These are phyloP conservation scores for Epichloe gansuensis DNA, from an alignment of 2,329 filamentous ascomycete species.

Conservation along the genomic window DNA sequence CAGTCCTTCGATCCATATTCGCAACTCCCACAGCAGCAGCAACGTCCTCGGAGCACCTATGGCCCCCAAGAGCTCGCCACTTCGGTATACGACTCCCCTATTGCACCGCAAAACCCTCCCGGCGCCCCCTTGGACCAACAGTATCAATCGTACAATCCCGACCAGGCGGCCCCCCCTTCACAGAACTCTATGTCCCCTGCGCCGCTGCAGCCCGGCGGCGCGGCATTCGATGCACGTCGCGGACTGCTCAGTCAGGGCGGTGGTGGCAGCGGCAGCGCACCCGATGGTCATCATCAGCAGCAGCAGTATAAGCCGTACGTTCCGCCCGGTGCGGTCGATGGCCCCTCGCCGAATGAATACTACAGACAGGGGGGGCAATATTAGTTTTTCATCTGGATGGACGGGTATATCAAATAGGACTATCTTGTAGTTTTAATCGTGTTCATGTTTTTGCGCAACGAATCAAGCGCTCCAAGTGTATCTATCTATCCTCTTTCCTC, in stretches of 20 bases:
- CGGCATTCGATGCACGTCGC: constrained; percentile 36
- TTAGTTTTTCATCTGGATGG: neutral
- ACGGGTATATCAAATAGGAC: too few species aligned
- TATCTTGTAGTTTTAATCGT: too few species aligned
- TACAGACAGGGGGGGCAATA: constrained; percentile 30
- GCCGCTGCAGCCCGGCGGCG: constrained; percentile 31
- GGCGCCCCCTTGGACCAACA: constrained; percentile 18
- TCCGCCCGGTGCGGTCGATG: constrained; percentile 34
- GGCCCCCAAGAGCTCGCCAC: constrained; percentile 68
- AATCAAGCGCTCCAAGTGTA: too few species aligned
- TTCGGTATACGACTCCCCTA: constrained; percentile 63
- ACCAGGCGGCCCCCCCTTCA: constrained; percentile 21
- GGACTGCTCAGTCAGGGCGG: constrained; percentile 33
- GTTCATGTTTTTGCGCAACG: too few species aligned
- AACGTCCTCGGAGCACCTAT: constrained; percentile 54
- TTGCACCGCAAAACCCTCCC: constrained; percentile 37
- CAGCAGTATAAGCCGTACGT: constrained; percentile 50
- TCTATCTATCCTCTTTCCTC: too few species aligned
- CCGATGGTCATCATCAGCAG: constrained; percentile 10
- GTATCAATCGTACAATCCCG: constrained; percentile 29
- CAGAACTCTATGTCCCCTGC: constrained; percentile 25
- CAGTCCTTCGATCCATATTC: constrained; percentile 31
- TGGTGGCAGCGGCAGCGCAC: neutral
- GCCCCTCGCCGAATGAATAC: constrained; percentile 41
- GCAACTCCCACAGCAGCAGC: constrained; percentile 28